Evolutionary conservation across 257 asterid genomes (phyloP).

Genomic region (Mitragyna speciosa): DNA sequence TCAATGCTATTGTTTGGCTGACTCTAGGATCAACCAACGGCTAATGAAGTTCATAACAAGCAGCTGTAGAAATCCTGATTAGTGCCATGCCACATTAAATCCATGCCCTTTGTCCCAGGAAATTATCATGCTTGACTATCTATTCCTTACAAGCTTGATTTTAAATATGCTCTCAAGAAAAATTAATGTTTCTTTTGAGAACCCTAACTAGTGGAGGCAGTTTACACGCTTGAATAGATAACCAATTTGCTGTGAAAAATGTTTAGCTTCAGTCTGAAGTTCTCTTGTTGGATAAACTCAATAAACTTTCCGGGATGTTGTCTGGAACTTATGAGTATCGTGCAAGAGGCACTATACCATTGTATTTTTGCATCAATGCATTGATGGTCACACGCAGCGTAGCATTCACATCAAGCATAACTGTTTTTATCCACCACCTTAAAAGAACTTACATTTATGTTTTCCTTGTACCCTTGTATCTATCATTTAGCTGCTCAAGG

Average conservation of each 20-base stretch:
- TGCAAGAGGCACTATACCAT: not conserved
- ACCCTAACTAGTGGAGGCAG: not conserved
- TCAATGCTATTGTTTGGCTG: not conserved
- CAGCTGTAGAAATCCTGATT: not conserved
- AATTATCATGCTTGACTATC: too few relatives aligned
- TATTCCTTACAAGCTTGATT: too few relatives aligned
- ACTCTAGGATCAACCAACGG: not conserved
- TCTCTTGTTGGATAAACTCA: not conserved
- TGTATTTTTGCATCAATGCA: not conserved
- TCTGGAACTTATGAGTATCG: not conserved
- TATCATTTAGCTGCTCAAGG: conserved; percentile 75
- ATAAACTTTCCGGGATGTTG: not conserved
- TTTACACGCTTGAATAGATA: not conserved
- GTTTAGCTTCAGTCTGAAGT: not conserved
- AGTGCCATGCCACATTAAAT: too few relatives aligned
- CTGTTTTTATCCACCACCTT: conserved; percentile 8
- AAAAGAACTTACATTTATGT: not conserved
- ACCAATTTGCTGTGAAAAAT: not conserved
- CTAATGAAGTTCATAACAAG: too few relatives aligned
- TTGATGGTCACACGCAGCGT: not conserved
- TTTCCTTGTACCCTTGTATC: not conserved
- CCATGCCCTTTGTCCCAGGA: too few relatives aligned
- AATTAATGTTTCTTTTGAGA: not conserved
- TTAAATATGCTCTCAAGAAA: too few relatives aligned
- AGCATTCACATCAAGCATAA: not conserved